These are phyloP conservation scores for Fusarium solani-melongenae DNA, from an alignment of 2,329 filamentous ascomycete genomes.

Conservation along the genomic window DNA sequence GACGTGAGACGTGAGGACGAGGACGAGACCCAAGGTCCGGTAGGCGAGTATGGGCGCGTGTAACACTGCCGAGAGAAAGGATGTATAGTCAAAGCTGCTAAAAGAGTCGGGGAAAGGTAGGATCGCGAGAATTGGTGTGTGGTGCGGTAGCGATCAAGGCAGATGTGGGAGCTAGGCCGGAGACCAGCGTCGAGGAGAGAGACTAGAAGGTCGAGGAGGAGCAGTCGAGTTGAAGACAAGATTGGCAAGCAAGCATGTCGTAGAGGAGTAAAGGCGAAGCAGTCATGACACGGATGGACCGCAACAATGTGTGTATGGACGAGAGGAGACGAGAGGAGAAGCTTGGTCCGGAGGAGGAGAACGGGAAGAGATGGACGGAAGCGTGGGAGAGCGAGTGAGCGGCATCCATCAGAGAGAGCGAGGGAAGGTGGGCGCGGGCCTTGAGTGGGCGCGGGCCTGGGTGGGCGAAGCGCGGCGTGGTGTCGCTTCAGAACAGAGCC, in stretches of 20 bases:
- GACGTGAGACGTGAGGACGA: conserved; percentile 6
- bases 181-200: conserved; percentile 32
- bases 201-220: conserved; percentile 39
- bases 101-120: conserved; percentile 7
- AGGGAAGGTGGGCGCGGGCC: conserved; percentile 36
- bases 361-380: conserved; percentile 17
- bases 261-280: conserved; percentile 26
- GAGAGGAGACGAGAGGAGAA: conserved; percentile 46
- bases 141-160: conserved; percentile 23
- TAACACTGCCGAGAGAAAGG: neutral
- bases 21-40: neutral
- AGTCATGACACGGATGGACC: conserved; percentile 36
- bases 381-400: conserved; percentile 15
- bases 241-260: conserved; percentile 45
- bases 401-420: conserved; percentile 16
- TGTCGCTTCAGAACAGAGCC: conserved; percentile 14
- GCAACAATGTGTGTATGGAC: conserved; percentile 27
- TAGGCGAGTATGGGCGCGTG: conserved; percentile 8
- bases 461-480: conserved; percentile 10
- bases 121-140: conserved; percentile 35
- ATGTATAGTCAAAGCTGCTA: neutral
- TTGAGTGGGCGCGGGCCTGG: neutral
- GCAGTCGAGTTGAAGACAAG: conserved; percentile 36
- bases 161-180: conserved; percentile 25
- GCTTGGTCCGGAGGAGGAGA: conserved; percentile 36